Base-by-base conservation (phyloP, 2,329 filamentous ascomycete species). In the Curvularia verruculosa region DNA sequence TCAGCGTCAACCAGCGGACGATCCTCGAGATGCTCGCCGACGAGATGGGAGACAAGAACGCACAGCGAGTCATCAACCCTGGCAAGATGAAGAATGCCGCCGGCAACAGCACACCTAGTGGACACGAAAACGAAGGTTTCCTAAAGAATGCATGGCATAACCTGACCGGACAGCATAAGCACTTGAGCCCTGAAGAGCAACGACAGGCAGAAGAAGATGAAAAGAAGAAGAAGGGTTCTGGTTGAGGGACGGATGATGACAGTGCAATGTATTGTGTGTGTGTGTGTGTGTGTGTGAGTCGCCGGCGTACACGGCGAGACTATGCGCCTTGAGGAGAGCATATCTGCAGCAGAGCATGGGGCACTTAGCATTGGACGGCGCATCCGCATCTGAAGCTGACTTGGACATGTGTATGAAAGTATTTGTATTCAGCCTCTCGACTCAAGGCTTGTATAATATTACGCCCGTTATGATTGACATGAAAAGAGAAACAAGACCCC, bases 11-110 rank as follows among this genome's bases (percentile, higher is more conserved):
- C 79, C 93, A 99, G 81, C 85, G 95, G 52, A 96, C 91, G 0
- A 90, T 99, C 57, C 80, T 96, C 43, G 95, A 99, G 80, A 94
- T 98, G 86, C 85, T 99, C 63, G 95, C 95, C 6, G 93, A 99
- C 69, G 95, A 99, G 80, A 89, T 99, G 87, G 89, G 86, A 37
- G 95, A 99, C 78, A 92, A 93, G 81, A 91, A 86, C 26, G 95
- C 95, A 31, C 95, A 91, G 80, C 85, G 95, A 44, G 86, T 96
- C 54, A 98, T 99, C 92, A 94, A 96, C 71, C 81, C 96, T 37
- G 79, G 77, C 52, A 81, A 80, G 70, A 81, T 85, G 48, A 70
- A 64, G 58, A 63, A 61, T 4, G 63, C 67, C 18, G 61, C 68
- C 9, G 59, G 51, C 5, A 60, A 59, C 18, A 43, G 56, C 10